Percentiles rank a stretch among this genome's conserved stretches.
These are phyloP conservation scores for Trichoderma breve DNA, from an alignment of 2,329 filamentous ascomycete genomes.

Conservation along the genomic window DNA sequence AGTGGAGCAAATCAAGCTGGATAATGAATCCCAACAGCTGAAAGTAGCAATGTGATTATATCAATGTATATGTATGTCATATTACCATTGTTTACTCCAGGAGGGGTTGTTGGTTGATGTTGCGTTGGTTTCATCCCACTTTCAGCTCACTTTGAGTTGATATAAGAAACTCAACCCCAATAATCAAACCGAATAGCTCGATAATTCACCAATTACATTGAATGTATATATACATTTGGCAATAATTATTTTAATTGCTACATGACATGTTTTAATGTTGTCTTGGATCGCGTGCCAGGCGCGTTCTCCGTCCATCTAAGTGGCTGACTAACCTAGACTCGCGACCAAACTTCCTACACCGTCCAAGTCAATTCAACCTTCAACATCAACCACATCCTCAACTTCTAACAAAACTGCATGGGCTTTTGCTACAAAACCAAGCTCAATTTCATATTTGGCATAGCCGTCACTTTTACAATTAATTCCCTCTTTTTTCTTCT, in stretches of 20 bases:
- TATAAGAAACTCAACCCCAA: not conserved
- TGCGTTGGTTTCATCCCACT: not conserved
- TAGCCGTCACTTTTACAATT: not conserved
- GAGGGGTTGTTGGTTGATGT: not conserved
- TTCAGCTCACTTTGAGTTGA: not conserved
- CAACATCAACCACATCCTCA: not conserved
- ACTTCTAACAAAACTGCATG: not conserved
- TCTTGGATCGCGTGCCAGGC: not conserved
- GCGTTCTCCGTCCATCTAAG: not conserved
- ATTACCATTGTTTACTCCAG: not conserved
- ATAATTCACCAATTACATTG: not conserved
- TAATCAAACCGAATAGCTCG: not conserved
- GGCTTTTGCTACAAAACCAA: not conserved
- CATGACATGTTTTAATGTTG: not conserved
- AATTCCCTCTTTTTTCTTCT: not conserved
- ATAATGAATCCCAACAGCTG: accelerated
- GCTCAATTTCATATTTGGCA: not conserved
- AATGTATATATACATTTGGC: not conserved
- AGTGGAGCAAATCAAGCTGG: accelerated
- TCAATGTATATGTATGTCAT: not conserved
- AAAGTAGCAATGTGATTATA: not conserved
- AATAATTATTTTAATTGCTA: not conserved
- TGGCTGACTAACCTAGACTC: conserved; percentile 6
- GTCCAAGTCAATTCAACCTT: not conserved
- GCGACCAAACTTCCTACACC: not conserved